Percentiles rank a stretch among this genome's conserved stretches.
These are phyloP conservation scores for Rhizopus arrhizus DNA, from an alignment of 371 early-diverging fungal genomes.

Conservation along the genomic window DNA sequence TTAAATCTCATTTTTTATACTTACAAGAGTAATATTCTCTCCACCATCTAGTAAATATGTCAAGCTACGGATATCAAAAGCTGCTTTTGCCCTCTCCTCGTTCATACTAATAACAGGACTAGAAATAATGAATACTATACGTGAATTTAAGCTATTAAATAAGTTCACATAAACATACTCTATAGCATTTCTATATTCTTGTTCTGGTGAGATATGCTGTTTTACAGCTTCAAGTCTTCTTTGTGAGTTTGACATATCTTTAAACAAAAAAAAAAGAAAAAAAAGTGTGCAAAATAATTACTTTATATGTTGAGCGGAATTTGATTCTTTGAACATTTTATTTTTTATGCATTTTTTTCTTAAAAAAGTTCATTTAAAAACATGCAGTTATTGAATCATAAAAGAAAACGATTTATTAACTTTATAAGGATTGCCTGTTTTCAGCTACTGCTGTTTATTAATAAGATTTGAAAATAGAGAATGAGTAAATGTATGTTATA, in stretches of 20 bases:
- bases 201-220: slow-evolving; percentile 26
- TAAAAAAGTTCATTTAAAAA: no score
- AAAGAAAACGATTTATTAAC: no score
- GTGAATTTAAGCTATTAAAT: neutral
- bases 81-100: slow-evolving; percentile 76
- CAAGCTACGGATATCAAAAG: slow-evolving; percentile 77
- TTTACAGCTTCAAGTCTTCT: slow-evolving; percentile 25
- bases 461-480: no score
- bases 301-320: no score
- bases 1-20: neutral
- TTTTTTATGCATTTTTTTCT: no score
- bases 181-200: slow-evolving; percentile 22
- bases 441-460: no score
- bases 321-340: no score
- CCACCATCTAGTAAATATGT: slow-evolving; percentile 88
- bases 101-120: slow-evolving; percentile 51
- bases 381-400: no score
- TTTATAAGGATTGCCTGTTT: no score
- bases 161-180: slow-evolving; percentile 13
- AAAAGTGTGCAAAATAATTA: neutral
- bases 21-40: slow-evolving; percentile 62
- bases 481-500: no score
- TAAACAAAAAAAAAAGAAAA: neutral
- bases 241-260: slow-evolving; percentile 13
- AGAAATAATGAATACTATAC: neutral